phyloP scores from a whole-genome alignment of 2,329 filamentous ascomycete genomes.

The Colletotrichum eremochloae region DNA sequence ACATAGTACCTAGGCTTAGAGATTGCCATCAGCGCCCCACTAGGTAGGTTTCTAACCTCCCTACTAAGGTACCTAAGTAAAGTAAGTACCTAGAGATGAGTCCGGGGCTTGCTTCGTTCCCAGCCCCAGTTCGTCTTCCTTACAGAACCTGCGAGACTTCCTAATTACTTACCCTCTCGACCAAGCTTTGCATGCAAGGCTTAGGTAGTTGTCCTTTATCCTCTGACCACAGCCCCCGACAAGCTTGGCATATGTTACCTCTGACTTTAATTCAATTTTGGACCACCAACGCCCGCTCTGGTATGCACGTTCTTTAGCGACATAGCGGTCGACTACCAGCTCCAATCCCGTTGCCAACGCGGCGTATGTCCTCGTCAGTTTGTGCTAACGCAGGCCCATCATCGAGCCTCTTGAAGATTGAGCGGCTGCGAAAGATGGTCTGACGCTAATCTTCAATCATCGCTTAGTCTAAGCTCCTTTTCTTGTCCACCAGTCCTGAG shows the following conservation, averaged over 20 bases:
- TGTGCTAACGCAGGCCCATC: neutral
- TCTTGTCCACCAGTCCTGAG: neutral
- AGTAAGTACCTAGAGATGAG: neutral
- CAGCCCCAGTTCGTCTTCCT: slow-evolving; percentile 2
- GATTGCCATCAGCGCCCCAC: no score
- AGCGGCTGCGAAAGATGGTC: neutral
- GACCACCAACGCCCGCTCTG: neutral
- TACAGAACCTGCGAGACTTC: neutral
- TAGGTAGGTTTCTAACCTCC: no score
- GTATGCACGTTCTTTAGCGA: no score
- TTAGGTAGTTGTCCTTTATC: neutral
- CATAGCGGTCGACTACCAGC: neutral
- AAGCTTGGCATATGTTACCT: neutral
- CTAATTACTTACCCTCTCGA: neutral
- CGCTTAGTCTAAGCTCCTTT: neutral
- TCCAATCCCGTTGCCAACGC: slow-evolving; percentile 7
- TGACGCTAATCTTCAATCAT: no score
- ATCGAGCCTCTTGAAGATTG: neutral
- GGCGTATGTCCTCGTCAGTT: neutral
- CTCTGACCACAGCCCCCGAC: neutral
- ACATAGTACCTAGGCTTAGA: no score
- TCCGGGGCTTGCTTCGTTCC: neutral
- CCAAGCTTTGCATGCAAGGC: neutral
- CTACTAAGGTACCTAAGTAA: no score
- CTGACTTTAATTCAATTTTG: slow-evolving; percentile 11